phyloP scores from a whole-genome alignment of 768 basidiomycete genomes.

The Auriscalpium microsporum region DNA sequence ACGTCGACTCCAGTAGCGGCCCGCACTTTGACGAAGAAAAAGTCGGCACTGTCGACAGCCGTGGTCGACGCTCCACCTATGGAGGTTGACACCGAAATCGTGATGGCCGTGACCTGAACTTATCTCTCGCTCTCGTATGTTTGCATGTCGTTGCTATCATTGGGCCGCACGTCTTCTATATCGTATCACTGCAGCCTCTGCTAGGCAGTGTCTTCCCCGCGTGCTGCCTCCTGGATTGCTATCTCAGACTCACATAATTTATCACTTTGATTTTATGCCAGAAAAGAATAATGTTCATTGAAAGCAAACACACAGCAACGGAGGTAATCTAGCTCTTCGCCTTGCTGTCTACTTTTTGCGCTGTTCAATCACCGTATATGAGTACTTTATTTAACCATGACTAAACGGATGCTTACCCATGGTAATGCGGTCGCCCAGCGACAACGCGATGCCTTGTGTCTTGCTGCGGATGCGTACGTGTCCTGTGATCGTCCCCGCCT shows the following conservation, averaged over 20 bases:
- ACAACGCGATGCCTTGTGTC: constrained; percentile 94
- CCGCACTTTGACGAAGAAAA: constrained; percentile 8
- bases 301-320: neutral
- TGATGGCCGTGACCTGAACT: constrained; percentile 6
- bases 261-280: neutral
- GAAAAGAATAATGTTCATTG: constrained; percentile 2
- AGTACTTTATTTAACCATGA: neutral
- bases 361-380: neutral
- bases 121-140: neutral
- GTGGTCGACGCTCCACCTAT: neutral
- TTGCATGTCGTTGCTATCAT: neutral
- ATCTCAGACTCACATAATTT: neutral
- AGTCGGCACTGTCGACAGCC: constrained; percentile 12
- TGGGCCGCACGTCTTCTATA: neutral
- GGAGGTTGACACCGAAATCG: constrained; percentile 10
- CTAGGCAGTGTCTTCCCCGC: neutral
- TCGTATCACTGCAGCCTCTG: neutral
- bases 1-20: constrained; percentile 1
- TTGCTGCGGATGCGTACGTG: constrained; percentile 96
- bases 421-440: constrained; percentile 84
- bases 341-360: constrained; percentile 11
- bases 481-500: constrained; percentile 73
- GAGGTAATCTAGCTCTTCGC: constrained; percentile 8
- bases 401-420: constrained; percentile 32
- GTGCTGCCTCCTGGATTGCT: neutral